Percentiles rank a stretch among this genome's conserved stretches.
These are phyloP conservation scores for Microsporum canis DNA, from an alignment of 2,329 filamentous ascomycete genomes.

Conservation along the genomic window DNA sequence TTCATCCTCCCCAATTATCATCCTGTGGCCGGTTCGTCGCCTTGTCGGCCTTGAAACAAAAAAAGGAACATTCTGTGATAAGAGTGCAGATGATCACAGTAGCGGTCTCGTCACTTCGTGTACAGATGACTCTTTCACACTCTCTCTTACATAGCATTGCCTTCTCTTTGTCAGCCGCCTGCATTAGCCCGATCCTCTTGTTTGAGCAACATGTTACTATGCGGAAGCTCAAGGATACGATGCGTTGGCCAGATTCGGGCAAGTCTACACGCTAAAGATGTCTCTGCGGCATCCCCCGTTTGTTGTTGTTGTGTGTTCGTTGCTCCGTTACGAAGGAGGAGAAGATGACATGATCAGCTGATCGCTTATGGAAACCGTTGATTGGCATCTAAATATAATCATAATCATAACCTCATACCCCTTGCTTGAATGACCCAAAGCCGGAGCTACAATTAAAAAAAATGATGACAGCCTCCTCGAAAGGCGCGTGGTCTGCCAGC, in stretches of 20 bases:
- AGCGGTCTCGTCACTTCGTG: neutral
- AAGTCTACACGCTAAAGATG: neutral
- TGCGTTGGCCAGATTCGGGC: neutral
- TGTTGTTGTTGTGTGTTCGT: neutral
- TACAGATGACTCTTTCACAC: neutral
- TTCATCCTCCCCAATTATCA: neutral
- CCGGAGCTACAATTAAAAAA: neutral
- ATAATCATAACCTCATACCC: constrained; percentile 2
- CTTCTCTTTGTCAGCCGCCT: neutral
- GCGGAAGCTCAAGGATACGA: neutral
- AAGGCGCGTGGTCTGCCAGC: neutral
- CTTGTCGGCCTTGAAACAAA: neutral
- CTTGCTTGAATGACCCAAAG: neutral
- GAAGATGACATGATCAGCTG: neutral
- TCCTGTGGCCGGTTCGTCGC: neutral
- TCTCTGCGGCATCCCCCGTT: neutral
- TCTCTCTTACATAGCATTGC: neutral
- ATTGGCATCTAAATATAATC: constrained; percentile 4
- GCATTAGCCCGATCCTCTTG: neutral
- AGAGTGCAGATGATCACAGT: neutral
- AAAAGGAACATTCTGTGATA: neutral
- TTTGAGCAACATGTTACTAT: too few relatives aligned
- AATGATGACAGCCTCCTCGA: neutral
- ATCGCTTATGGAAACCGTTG: constrained; percentile 1
- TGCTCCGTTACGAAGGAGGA: neutral